Base-by-base conservation (phyloP, 2,329 filamentous ascomycete genomes). In the Blumeria graminis region DNA sequence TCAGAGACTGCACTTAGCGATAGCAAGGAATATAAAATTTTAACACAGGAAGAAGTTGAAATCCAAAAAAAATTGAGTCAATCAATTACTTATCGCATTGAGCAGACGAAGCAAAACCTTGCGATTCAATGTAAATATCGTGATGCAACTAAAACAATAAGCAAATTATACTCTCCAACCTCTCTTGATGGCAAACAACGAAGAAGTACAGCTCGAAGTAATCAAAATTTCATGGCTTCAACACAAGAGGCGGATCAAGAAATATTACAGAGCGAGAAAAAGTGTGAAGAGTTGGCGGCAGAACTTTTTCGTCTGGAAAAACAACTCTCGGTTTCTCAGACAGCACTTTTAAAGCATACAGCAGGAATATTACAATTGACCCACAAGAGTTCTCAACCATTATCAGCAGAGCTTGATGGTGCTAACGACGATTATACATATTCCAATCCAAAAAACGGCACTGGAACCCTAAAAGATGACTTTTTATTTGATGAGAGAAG, bases 1-100 rank as follows among this genome's bases (percentile, higher is more conserved):
- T 89, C 92, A 59, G 90, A 96, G 71, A 96, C 87, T 18, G 92
- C 92, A 18, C 78, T 98, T 58, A 78, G 82, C 58, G 92, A 98
- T 69, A 93, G 88, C 71, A 83, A 81, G 65, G 73, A 81, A 63
- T 98, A 82, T 67, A 82, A 90, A 65, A 81, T 98, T 28, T 68
- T 98, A 59, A 86, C 89, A 0, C 85, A 90, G 62, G 88, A 94
- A 66, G 89, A 96, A 69, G 83, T 95, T 34, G 92, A 96, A 61
- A 76, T 79, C 51, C 71, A 96, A 63, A 98, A 96, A 74, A 94
- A 88, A 68, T 86, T 94, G 71, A 78, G 82, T 60, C 77, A 80
- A 58, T 73, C 79, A 38, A 70, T 96, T 54, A 74, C 76, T 32
- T 78, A 81, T 65, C 82, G 86, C n/a, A 81, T 94, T 61, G 85